Conservation (phyloP, 2,329 filamentous ascomycete species). For the Penicillium brasilianum region DNA sequence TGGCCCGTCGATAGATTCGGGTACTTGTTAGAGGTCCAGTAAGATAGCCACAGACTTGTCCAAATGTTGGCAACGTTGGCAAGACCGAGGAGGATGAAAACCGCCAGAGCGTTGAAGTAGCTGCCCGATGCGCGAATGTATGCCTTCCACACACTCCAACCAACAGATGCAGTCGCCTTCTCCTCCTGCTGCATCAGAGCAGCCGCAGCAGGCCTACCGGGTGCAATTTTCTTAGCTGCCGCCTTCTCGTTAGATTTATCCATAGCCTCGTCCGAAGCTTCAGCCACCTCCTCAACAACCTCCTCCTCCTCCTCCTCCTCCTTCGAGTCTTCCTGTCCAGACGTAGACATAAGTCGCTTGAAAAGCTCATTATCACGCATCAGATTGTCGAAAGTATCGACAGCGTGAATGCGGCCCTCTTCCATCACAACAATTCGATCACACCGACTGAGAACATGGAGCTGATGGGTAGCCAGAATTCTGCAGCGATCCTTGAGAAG, state of each 20-base stretch:
- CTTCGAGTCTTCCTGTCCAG: slow-evolving; percentile 63
- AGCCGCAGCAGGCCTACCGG: slow-evolving; percentile 28
- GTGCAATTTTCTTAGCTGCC: slow-evolving; percentile 14
- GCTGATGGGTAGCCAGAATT: slow-evolving; percentile 90
- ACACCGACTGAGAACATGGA: slow-evolving; percentile 88
- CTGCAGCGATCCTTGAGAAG: slow-evolving; percentile 87
- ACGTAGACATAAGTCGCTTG: slow-evolving; percentile 77
- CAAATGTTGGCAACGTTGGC: slow-evolving; percentile 84
- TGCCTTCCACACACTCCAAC: slow-evolving; percentile 77
- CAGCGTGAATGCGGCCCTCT: slow-evolving; percentile 77
- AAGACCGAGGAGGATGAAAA: slow-evolving; percentile 69
- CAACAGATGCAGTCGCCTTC: slow-evolving; percentile 74
- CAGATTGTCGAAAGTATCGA: slow-evolving; percentile 88
- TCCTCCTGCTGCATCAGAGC: slow-evolving; percentile 56
- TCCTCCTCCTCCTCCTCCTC: slow-evolving; percentile 38
- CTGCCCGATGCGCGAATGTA: slow-evolving; percentile 77
- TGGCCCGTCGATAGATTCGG: slow-evolving; percentile 63
- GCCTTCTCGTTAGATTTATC: slow-evolving; percentile 42
- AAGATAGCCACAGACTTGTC: slow-evolving; percentile 91
- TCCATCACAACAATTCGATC: slow-evolving; percentile 96
- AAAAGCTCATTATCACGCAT: slow-evolving; percentile 81
- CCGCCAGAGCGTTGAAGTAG: slow-evolving; percentile 64
- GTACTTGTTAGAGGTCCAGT: slow-evolving; percentile 85
- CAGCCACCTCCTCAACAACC: slow-evolving; percentile 42
- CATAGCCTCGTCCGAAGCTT: slow-evolving; percentile 56